phyloP scores from a whole-genome alignment of 2,329 filamentous ascomycete species.

The Talaromyces atroroseus region DNA sequence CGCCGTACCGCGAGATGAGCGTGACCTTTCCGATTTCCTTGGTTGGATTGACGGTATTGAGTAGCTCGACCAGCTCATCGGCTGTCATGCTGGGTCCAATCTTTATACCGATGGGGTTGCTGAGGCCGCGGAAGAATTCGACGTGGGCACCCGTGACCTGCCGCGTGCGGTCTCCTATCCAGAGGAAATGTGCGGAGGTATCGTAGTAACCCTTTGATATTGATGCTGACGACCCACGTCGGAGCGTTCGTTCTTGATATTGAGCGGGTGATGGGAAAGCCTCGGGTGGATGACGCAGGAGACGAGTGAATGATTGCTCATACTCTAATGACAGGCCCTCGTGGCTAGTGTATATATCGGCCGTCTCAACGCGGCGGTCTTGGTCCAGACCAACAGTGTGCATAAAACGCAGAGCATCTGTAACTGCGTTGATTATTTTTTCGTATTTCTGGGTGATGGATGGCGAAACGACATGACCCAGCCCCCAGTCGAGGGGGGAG shows the following conservation, averaged over 20 bases:
- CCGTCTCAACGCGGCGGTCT: constrained; percentile 76
- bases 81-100: constrained; percentile 80
- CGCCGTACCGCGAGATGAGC: constrained; percentile 91
- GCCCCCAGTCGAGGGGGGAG: constrained; percentile 86
- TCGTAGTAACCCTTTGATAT: constrained; percentile 71
- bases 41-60: constrained; percentile 78
- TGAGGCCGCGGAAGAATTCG: constrained; percentile 93
- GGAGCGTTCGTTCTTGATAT: constrained; percentile 20
- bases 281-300: constrained; percentile 59
- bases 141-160: constrained; percentile 91
- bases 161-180: constrained; percentile 94
- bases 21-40: constrained; percentile 88
- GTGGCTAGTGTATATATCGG: constrained; percentile 93
- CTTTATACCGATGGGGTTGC: constrained; percentile 95
- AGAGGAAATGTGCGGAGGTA: constrained; percentile 93
- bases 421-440: constrained; percentile 76
- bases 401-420: constrained; percentile 90
- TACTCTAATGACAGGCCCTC: constrained; percentile 93
- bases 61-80: constrained; percentile 68
- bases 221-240: constrained; percentile 22
- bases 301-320: constrained; percentile 78
- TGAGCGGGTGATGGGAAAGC: constrained; percentile 22
- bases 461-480: constrained; percentile 84
- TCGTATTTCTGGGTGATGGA: constrained; percentile 81
- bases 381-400: constrained; percentile 86